Conservation (phyloP, 2,329 filamentous ascomycete genomes). For the Fusarium irregulare region DNA sequence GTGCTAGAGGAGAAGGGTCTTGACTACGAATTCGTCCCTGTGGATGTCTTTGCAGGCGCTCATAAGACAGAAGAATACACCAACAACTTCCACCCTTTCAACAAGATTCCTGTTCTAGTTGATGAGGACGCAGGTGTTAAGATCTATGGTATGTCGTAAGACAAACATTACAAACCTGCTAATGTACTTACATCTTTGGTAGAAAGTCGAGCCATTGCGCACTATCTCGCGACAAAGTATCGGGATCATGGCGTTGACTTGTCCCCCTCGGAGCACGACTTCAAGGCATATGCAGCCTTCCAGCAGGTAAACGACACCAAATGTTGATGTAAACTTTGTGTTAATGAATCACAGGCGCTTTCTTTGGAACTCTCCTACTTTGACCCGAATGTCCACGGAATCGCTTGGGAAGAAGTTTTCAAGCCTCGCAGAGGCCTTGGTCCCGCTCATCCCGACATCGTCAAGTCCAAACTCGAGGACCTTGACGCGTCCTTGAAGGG, state of each 20-base stretch:
- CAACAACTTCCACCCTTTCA: neutral
- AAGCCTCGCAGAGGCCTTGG: neutral
- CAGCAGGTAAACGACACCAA: neutral
- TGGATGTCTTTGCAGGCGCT: neutral
- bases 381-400: neutral
- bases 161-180: accelerated
- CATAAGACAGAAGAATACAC: neutral
- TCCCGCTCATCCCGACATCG: neutral
- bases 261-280: neutral
- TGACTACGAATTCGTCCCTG: neutral
- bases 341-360: neutral
- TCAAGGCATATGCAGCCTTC: neutral
- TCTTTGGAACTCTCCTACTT: neutral
- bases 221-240: neutral
- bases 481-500: neutral
- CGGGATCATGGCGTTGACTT: neutral
- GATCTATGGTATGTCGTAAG: neutral
- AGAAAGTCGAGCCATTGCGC: neutral
- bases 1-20: neutral
- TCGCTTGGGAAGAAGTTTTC: neutral
- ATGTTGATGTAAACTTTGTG: no score
- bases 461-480: neutral
- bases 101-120: neutral
- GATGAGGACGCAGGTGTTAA: neutral
- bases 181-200: neutral